A percentile compares a stretch with the other conserved stretches of the same genome.
Conservation (phyloP, 345 rosid genomes). For the Euphorbia peplus region DNA sequence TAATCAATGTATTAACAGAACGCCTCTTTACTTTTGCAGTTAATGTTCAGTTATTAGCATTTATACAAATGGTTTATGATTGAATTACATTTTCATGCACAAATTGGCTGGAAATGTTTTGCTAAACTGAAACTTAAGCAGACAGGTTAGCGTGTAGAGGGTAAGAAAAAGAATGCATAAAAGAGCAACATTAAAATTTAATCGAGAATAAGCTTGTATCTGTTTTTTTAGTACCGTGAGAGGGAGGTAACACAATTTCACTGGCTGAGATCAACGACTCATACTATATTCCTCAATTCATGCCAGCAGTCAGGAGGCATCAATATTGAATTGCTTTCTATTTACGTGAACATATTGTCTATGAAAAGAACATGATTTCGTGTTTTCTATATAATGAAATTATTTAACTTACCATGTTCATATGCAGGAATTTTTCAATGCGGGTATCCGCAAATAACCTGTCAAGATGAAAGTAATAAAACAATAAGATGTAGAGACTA, state of each 20-base stretch:
- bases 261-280: neutral
- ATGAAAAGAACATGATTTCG: neutral
- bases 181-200: neutral
- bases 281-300: neutral
- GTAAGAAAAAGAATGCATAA: neutral
- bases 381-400: neutral
- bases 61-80: neutral
- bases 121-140: neutral
- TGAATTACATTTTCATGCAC: neutral
- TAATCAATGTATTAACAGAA: neutral
- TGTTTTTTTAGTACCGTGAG: no score
- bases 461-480: slow-evolving; percentile 21
- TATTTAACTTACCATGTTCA: slow-evolving; percentile 66
- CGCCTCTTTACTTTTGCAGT: neutral
- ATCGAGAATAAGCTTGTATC: neutral
- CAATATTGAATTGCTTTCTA: neutral
- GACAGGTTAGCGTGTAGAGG: neutral
- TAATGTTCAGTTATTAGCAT: neutral
- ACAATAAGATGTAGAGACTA: neutral
- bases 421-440: slow-evolving; percentile 59
- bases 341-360: neutral
- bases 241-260: neutral
- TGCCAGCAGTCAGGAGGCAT: neutral
- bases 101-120: neutral
- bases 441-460: slow-evolving; percentile 54